Percentiles rank a stretch among this genome's conserved stretches.
phyloP scores from a whole-genome alignment of 768 basidiomycete genomes.

The Tricholomella constricta region DNA sequence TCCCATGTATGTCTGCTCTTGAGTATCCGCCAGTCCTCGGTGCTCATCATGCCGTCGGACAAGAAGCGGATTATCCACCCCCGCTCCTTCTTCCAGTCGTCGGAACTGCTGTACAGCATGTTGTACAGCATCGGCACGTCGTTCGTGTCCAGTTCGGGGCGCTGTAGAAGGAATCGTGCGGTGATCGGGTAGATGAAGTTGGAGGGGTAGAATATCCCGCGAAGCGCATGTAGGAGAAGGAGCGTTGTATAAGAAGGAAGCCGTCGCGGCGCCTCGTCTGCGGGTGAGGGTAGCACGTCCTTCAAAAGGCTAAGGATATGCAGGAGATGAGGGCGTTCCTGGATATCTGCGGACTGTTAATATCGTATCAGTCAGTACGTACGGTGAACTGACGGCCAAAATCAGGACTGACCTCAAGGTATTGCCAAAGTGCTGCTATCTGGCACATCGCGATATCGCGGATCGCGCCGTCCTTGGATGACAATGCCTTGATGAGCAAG shows the following conservation, averaged over 20 bases:
- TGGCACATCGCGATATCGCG: constrained; percentile 64
- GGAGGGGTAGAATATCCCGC: constrained; percentile 83
- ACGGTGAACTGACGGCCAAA: neutral
- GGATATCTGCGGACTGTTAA: constrained; percentile 60
- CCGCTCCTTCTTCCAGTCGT: constrained; percentile 87
- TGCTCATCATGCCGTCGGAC: constrained; percentile 74
- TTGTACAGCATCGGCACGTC: constrained; percentile 92
- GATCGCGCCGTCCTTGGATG: constrained; percentile 60
- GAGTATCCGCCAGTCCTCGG: constrained; percentile 80
- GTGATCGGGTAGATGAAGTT: constrained; percentile 87
- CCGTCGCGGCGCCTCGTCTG: constrained; percentile 45
- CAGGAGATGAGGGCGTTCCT: constrained; percentile 74
- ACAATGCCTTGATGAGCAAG: constrained; percentile 70
- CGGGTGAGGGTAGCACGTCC: constrained; percentile 50
- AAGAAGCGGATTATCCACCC: constrained; percentile 86
- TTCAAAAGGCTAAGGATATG: constrained; percentile 70
- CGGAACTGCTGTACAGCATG: constrained; percentile 80
- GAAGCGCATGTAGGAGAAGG: constrained; percentile 79
- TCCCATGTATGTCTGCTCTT: constrained; percentile 88
- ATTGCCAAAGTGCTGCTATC: constrained; percentile 59
- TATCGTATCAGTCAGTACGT: neutral
- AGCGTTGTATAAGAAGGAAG: constrained; percentile 81
- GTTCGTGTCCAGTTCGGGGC: constrained; percentile 72
- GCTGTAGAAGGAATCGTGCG: constrained; percentile 86
- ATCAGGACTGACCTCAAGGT: constrained; percentile 56